phyloP scores from a whole-genome alignment of 164 flowering plant species.

The Aristolochia fimbriata region DNA sequence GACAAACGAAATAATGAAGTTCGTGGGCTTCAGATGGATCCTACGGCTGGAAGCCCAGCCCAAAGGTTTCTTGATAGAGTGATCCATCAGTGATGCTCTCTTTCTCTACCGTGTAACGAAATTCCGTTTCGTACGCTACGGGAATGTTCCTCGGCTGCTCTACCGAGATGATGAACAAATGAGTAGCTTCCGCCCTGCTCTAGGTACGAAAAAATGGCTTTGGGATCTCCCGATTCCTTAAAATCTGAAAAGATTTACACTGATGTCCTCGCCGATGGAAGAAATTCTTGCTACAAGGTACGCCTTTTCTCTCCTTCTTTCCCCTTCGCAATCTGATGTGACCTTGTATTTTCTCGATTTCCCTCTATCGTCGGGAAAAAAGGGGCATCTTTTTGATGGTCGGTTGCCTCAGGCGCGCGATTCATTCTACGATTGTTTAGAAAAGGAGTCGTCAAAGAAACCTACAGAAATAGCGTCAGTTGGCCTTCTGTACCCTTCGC shows the following conservation, averaged over 20 bases:
- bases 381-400: neutral
- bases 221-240: slow-evolving; percentile 4
- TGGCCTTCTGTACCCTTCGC: slow-evolving; percentile 60
- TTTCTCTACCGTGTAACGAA: too few species aligned
- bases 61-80: too few species aligned
- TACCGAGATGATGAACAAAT: too few species aligned
- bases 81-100: too few species aligned
- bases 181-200: neutral
- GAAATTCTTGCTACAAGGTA: slow-evolving; percentile 82
- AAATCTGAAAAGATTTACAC: slow-evolving; percentile 18
- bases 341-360: neutral
- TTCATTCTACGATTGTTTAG: slow-evolving; percentile 71
- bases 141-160: too few species aligned
- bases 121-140: too few species aligned
- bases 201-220: slow-evolving; percentile 2
- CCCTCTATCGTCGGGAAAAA: neutral
- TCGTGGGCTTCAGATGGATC: too few species aligned
- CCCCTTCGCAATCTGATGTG: neutral
- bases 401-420: slow-evolving; percentile 52
- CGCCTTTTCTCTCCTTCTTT: slow-evolving; percentile 1
- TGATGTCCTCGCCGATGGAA: slow-evolving; percentile 59
- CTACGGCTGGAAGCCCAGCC: too few species aligned
- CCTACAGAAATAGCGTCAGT: slow-evolving; percentile 70
- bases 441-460: slow-evolving; percentile 58
- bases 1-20: too few species aligned